A percentile compares a stretch with the other conserved stretches of the same genome.
Conservation (phyloP, 1,284 basidiomycete genomes). For the Pyrrhoderma noxium region DNA sequence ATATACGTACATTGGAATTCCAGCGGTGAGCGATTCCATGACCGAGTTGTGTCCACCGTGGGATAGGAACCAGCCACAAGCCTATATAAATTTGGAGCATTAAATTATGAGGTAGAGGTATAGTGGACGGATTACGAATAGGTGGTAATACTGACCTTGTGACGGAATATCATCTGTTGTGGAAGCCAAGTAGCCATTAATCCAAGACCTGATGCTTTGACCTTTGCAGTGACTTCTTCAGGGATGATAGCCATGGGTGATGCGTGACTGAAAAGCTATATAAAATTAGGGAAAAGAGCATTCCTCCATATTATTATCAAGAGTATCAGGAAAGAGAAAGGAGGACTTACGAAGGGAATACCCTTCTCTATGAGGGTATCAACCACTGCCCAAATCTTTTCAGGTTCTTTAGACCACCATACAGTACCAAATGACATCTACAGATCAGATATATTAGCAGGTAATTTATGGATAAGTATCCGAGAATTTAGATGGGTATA, state of each 20-base stretch:
- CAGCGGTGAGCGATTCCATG: constrained; percentile 16
- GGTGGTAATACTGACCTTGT: constrained; percentile 5
- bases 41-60: constrained; percentile 20
- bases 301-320: too few species aligned
- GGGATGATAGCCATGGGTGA: constrained; percentile 8
- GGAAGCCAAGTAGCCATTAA: constrained; percentile 14
- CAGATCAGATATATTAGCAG: too few species aligned
- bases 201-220: constrained; percentile 13
- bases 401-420: constrained; percentile 13
- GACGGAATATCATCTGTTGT: constrained; percentile 16
- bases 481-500: neutral
- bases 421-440: constrained; percentile 17
- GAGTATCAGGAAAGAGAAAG: neutral
- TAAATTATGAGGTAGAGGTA: too few species aligned
- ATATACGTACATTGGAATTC: constrained; percentile 17
- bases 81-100: constrained; percentile 1
- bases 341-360: constrained; percentile 15
- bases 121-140: too few species aligned
- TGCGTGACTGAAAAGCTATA: constrained; percentile 13
- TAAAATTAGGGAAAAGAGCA: neutral
- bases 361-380: constrained; percentile 7
- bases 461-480: too few species aligned
- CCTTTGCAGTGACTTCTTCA: constrained; percentile 1
- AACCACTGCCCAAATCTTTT: constrained; percentile 12
- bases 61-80: constrained; percentile 19